A percentile compares a stretch with the other conserved stretches of the same genome.
These are phyloP conservation scores for Graphilbum fragrans DNA, from an alignment of 2,329 filamentous ascomycete species.

Conservation along the genomic window DNA sequence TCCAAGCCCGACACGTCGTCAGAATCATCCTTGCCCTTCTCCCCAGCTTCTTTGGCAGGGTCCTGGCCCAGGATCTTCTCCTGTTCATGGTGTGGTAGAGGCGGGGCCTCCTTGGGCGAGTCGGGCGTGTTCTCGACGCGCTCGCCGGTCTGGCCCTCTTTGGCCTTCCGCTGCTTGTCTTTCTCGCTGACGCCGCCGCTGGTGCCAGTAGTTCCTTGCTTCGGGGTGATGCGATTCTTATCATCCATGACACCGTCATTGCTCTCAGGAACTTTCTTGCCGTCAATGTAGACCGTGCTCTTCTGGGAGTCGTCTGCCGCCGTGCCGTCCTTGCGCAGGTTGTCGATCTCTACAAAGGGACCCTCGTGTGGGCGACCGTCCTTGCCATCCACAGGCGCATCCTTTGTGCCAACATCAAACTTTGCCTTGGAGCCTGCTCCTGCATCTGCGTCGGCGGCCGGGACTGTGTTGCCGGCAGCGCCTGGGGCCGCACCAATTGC, in stretches of 20 bases:
- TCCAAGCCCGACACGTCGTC: conserved; percentile 38
- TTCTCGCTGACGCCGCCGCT: conserved; percentile 85
- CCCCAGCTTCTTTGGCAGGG: conserved; percentile 24
- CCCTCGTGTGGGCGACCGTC: conserved; percentile 91
- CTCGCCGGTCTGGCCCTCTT: conserved; percentile 53
- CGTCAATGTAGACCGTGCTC: conserved; percentile 41
- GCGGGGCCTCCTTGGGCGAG: conserved; percentile 74
- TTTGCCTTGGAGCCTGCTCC: conserved; percentile 18
- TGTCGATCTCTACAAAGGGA: conserved; percentile 55
- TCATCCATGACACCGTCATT: conserved; percentile 91
- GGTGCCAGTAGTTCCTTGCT: conserved; percentile 77
- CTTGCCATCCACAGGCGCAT: conserved; percentile 81
- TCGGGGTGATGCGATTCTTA: conserved; percentile 60
- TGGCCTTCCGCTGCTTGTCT: conserved; percentile 58
- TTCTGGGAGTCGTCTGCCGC: conserved; percentile 36
- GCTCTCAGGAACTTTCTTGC: conserved; percentile 47
- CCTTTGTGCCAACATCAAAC: conserved; percentile 41
- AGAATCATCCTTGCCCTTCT: conserved; percentile 24
- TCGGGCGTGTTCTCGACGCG: conserved; percentile 65
- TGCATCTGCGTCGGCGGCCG: neutral
- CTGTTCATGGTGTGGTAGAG: conserved; percentile 69
- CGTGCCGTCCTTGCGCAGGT: conserved; percentile 19
- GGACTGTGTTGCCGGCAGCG: neutral
- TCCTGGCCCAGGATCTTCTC: conserved; percentile 44
- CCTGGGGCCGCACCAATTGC: conserved; percentile 1